Evolutionary conservation across 1,284 basidiomycete species (phyloP), one percentile per base, ranked within the genome.

Genomic region (Pseudozyma pruni): DNA sequence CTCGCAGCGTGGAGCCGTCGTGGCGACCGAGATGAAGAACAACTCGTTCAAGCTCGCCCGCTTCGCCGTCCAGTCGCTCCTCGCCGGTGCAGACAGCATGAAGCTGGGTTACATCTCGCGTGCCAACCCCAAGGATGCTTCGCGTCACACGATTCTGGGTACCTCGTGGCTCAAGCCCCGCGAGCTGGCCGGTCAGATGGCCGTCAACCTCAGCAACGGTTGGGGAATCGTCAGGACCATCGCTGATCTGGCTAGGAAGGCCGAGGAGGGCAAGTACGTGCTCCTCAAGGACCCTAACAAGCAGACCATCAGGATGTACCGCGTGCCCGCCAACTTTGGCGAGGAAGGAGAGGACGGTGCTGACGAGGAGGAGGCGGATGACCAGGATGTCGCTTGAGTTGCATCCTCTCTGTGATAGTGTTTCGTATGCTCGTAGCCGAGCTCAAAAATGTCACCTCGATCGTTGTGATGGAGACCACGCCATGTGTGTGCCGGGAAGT

Each of bases 11-110:
- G 96, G 96, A 79, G 96, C 96, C 3, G 95, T 99, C 40, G 93
- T 98, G 57, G 94, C 96, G 42, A 96, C 93, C 38, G 96, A 99
- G 86, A 98, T 98, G 96, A 98, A 98, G 87, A 99, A 98, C 86
- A 99, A 99, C 86, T 93, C 91, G 80, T 94, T 90, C 86, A 98
- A 98, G 85, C 88, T 99, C 47, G 94, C 95, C 17, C 91, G 95
- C 81, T 99, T 95, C 92, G 90, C 96, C 0, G 91, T 98, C 29
- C 94, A 98, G 86, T 92, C 91, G 81, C 87, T 98, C 52, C 86
- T 99, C 38, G 94, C 96, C 44, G 96, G 96, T 48, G 95, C 94
- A 17, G 96, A 98, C 70, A 86, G 90, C 76, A 91, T 98, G 90
- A 99, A 98, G 86, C 92, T 99, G 83, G 96, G 96, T 90, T 87